phyloP scores from a whole-genome alignment of 345 rosid species.

The Aquilaria malaccensis region DNA sequence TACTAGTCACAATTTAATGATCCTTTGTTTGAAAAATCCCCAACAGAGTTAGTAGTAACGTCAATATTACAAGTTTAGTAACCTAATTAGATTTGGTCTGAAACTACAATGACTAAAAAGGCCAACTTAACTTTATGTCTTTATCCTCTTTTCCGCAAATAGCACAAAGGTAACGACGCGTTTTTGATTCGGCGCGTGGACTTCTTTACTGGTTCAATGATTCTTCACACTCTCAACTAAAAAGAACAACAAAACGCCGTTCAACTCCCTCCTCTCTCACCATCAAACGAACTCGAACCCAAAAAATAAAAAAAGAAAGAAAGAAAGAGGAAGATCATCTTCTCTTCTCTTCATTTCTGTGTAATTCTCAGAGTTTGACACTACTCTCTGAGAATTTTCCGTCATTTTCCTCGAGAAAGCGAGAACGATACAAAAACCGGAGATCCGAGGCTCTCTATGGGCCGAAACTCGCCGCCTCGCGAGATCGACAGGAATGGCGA shows the following conservation, averaged over 20 bases:
- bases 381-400: conserved; percentile 19
- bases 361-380: conserved; percentile 12
- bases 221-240: not conserved
- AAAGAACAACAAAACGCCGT: not conserved
- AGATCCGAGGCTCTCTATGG: conserved; percentile 27
- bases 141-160: too few species aligned
- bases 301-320: not conserved
- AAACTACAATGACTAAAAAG: too few species aligned
- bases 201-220: not conserved
- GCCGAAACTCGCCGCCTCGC: conserved; percentile 31
- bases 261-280: not conserved
- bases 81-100: too few species aligned
- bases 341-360: conserved; percentile 13
- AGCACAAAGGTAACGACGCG: not conserved
- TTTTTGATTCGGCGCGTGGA: conserved; percentile 7
- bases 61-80: too few species aligned
- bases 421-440: not conserved
- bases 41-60: too few species aligned
- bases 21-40: too few species aligned
- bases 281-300: not conserved
- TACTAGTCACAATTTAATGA: too few species aligned
- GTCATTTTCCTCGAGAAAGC: conserved; percentile 9
- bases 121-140: too few species aligned
- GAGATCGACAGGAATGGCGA: conserved; percentile 36
- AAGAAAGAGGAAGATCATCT: not conserved